These are phyloP conservation scores for Scopulariopsis brevicaulis DNA, from an alignment of 2,329 filamentous ascomycete genomes.

Conservation along the genomic window DNA sequence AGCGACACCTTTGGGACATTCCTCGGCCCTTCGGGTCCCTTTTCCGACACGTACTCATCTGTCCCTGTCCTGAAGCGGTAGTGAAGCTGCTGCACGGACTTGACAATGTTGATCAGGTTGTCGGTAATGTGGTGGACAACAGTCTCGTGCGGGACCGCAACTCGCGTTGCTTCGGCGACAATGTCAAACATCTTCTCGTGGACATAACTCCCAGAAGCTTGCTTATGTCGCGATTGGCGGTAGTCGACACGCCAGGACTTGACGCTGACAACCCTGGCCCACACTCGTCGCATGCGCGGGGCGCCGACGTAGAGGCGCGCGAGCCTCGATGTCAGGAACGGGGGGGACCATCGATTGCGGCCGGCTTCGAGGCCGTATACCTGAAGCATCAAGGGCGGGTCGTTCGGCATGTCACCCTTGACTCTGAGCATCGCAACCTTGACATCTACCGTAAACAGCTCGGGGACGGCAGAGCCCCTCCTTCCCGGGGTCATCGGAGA, in stretches of 20 bases:
- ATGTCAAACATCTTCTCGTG: constrained; percentile 80
- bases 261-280: constrained; percentile 78
- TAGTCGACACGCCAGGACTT: constrained; percentile 74
- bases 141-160: constrained; percentile 85
- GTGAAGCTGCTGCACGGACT: constrained; percentile 82
- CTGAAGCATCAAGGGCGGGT: constrained; percentile 87
- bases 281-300: constrained; percentile 70
- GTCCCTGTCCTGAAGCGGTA: constrained; percentile 83
- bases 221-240: constrained; percentile 62
- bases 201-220: constrained; percentile 40
- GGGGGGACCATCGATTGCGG: constrained; percentile 76
- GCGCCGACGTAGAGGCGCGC: constrained; percentile 80
- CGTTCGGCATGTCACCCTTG: constrained; percentile 78
- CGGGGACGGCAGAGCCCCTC: constrained; percentile 21
- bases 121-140: constrained; percentile 86
- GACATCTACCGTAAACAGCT: constrained; percentile 73
- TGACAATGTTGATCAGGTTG: constrained; percentile 79
- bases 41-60: constrained; percentile 79
- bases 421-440: constrained; percentile 74
- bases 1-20: constrained; percentile 76
- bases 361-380: constrained; percentile 74
- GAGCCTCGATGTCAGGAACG: constrained; percentile 67
- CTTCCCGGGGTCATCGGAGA: constrained; percentile 6
- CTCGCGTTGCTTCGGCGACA: constrained; percentile 70
- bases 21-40: constrained; percentile 77